Evolutionary conservation across 2,329 filamentous ascomycete species (phyloP).

Genomic region (Metarhizium brunneum): DNA sequence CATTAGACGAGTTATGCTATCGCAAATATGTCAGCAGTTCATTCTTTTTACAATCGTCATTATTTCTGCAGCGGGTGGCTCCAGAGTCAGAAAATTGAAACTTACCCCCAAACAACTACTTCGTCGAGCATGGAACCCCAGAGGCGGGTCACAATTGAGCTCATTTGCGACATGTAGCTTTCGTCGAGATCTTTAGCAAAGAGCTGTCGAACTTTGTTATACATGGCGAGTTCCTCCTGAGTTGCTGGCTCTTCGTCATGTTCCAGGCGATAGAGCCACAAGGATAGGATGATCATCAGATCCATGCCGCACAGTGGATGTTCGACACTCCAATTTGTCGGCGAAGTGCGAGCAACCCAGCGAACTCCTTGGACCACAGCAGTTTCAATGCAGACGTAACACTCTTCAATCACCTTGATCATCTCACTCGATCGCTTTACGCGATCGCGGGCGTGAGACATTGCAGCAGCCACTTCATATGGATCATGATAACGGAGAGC

Average conservation of each 20-base stretch:
- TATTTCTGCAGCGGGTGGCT: not conserved
- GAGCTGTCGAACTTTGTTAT: constrained; percentile 81
- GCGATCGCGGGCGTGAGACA: constrained; percentile 88
- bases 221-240: constrained; percentile 79
- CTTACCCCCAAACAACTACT: constrained; percentile 98
- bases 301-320: constrained; percentile 95
- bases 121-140: constrained; percentile 99
- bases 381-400: constrained; percentile 95
- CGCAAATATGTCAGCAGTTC: not conserved
- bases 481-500: constrained; percentile 94
- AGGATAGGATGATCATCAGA: constrained; percentile 91
- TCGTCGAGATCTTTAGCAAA: constrained; percentile 88
- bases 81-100: constrained; percentile 18
- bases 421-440: constrained; percentile 94
- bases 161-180: constrained; percentile 71
- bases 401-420: constrained; percentile 97
- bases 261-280: constrained; percentile 99
- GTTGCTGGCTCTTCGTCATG: constrained; percentile 90
- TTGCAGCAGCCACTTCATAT: constrained; percentile 92
- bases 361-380: constrained; percentile 89
- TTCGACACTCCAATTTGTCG: constrained; percentile 98
- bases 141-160: constrained; percentile 87
- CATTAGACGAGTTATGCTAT: constrained; percentile 85
- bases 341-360: constrained; percentile 95
- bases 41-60: not conserved